These are phyloP conservation scores for Sporothrix inflata DNA, from an alignment of 2,329 filamentous ascomycete species.

Conservation along the genomic window DNA sequence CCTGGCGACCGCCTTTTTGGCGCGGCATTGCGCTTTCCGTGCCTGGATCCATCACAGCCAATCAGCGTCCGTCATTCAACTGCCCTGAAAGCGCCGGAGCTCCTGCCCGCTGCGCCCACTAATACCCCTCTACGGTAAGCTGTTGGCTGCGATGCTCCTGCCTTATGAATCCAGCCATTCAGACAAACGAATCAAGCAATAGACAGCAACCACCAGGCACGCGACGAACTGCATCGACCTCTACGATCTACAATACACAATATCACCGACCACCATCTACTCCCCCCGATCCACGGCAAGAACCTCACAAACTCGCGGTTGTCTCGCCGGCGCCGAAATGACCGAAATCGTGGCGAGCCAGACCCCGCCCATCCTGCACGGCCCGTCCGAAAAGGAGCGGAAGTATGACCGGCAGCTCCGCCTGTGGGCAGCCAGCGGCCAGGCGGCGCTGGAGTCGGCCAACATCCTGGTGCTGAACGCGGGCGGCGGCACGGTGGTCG, in stretches of 20 bases:
- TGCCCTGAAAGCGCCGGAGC: background rate
- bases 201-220: background rate
- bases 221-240: background rate
- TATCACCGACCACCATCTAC: background rate
- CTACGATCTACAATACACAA: background rate
- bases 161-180: background rate
- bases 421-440: conserved; percentile 90
- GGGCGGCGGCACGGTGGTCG: conserved; percentile 80
- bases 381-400: conserved; percentile 64
- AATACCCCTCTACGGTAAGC: conserved; percentile 11
- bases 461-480: conserved; percentile 91
- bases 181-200: background rate
- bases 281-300: background rate
- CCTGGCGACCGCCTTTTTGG: conserved; percentile 22
- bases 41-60: background rate
- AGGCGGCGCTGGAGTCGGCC: conserved; percentile 85
- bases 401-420: conserved; percentile 96
- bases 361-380: conserved; percentile 53
- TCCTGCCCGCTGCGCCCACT: background rate
- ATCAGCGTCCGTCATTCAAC: background rate
- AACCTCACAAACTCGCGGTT: background rate
- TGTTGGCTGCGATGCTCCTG: background rate
- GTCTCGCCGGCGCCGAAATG: conserved; percentile 40
- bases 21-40: conserved; percentile 6
- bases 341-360: conserved; percentile 51